Evolutionary conservation across 2,329 filamentous ascomycete genomes (phyloP), one percentile per base, ranked within the genome.

Genomic region (Aureobasidium pullulans): DNA sequence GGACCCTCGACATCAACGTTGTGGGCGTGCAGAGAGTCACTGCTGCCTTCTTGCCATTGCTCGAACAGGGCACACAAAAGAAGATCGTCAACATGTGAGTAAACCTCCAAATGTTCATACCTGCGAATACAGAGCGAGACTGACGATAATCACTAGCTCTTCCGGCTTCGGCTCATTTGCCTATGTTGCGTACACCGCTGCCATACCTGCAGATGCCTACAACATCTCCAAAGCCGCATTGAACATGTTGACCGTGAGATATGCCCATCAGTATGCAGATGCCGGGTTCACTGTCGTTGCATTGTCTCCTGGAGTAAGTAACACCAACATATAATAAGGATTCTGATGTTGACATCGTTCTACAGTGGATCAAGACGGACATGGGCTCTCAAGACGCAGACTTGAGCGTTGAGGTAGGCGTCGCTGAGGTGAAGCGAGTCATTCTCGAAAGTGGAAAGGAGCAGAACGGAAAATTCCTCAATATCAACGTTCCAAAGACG

Each of bases 401-500:
- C 63, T 66, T 80, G 2, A 66, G 71, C 0, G 69, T 75, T 2
- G 71, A 74, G 19, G 65, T 68, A 1, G 76, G 77, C 5, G 72
- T 72, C 0, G 66, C 71, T 6, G 71, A 69, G 0, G 67, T 74
- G 4, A 63, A 74, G 39, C 69, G 72, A 1, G 81, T 84, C 61
- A 69, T 86, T 1, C 64, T 77, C 15, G 67, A 57, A 8, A 28
- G 71, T 8, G 74, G 69, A 0, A 70, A 73, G 3, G 69, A 72
- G 56, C 71, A 73, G 32, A 77, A 72, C 62, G 78, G 78, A 11
- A 82, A 76, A 62, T 85, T 82, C 44, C 29, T 72, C 13, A 75
- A 76, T 46, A 72, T 77, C 23, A 65, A 68, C 59, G 70, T 76
- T 5, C 64, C 70, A 0, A 74, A 73, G 0, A 75, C 71, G 69